Conservation (phyloP, 1,284 basidiomycete species). For the Apiotrichum laibachii region DNA sequence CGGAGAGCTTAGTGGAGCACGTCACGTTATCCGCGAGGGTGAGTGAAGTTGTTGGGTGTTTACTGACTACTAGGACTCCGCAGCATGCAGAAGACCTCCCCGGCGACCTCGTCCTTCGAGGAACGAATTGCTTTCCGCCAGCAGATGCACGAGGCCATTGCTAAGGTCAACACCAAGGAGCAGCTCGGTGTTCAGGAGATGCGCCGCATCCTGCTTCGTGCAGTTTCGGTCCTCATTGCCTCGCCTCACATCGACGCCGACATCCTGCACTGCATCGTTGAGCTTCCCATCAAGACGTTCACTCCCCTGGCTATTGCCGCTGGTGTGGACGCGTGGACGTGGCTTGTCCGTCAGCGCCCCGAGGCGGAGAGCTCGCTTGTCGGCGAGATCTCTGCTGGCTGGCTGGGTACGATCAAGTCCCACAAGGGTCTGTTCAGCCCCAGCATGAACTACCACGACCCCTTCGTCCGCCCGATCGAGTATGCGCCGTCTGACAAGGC, state of each 20-base stretch:
- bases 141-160: constrained; percentile 67
- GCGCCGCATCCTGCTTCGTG: constrained; percentile 80
- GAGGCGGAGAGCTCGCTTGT: constrained; percentile 72
- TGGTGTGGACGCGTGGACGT: constrained; percentile 94
- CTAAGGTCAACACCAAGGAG: constrained; percentile 68
- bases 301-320: constrained; percentile 80
- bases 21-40: constrained; percentile 58
- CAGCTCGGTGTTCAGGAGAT: constrained; percentile 73
- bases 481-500: constrained; percentile 90
- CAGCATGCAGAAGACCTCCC: constrained; percentile 62
- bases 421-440: constrained; percentile 79
- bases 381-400: constrained; percentile 80
- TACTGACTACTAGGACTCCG: constrained; percentile 48
- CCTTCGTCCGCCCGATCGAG: constrained; percentile 79
- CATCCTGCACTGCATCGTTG: constrained; percentile 81
- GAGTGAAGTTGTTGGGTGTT: constrained; percentile 1
- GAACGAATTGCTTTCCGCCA: constrained; percentile 66
- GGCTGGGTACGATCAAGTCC: constrained; percentile 75
- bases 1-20: constrained; percentile 79
- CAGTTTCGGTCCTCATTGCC: constrained; percentile 74
- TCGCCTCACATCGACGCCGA: constrained; percentile 76
- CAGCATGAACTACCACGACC: constrained; percentile 74
- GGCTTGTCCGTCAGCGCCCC: constrained; percentile 87
- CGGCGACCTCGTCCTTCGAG: constrained; percentile 58
- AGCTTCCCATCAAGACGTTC: constrained; percentile 83